Base-by-base conservation (phyloP, 257 asterid genomes). In the Solanum paucissectum region DNA sequence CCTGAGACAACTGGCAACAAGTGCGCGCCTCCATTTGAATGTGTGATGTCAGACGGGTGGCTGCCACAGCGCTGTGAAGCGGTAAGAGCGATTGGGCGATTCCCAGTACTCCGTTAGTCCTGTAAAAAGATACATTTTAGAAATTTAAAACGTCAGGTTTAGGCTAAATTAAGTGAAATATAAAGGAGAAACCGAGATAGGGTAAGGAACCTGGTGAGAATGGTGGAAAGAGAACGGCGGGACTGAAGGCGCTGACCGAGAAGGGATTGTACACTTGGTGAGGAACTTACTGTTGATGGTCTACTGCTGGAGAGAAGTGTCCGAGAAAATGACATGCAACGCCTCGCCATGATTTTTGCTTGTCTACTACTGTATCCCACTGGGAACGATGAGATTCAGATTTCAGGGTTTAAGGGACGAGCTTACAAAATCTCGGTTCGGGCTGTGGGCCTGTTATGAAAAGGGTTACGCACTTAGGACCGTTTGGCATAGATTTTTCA, bases 1-100 rank as follows among this genome's bases (percentile, higher is more conserved):
- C 91, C 90, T 88, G 93, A 75, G 90, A 89, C 90, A 89, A 82
- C 89, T 91, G 90, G 90, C 90, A 83, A 81, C 87, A 89, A 69
- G 90, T 73, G 58, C 91, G 89, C 20, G 91, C 91, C 87, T 88
- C 89, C 14, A 84, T 88, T 10, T 87, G 29, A 37, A 89, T 87
- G 83, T 89, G 90, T 12, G 93, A 89, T 36, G 93, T 89, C 87
- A 91, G 83, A 60, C 90, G 89, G 16, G 89, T 34, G 9, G 90
- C 85, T 40, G 91, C 90, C 42, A 89, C 86, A 85, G 83, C 73
- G 75, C 91, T 88, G 79, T 89, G 90, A 74, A 89, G 90, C 27
- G 91, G 91, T 62, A 91, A 86, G 60, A 89, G 88, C 69, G 93
- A 91, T 66, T 91, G 90, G 40, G 87, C 69, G 91, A 89, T 84